Evolutionary conservation across 352 stramenopile species (phyloP), one percentile per base, ranked within the genome.

Genomic region (Ophiocytium majus): DNA sequence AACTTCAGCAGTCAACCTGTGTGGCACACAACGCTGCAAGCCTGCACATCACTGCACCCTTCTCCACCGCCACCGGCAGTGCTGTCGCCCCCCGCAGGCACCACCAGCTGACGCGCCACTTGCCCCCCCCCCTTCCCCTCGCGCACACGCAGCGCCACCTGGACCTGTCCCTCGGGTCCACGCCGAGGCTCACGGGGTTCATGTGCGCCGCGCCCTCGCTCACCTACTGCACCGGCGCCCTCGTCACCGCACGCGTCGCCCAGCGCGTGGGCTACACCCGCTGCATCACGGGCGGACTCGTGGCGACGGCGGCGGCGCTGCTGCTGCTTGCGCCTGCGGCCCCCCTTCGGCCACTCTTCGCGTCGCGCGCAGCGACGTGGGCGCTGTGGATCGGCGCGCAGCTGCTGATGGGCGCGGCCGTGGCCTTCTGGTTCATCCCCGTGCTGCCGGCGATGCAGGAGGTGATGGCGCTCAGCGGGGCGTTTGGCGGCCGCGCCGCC

Each of bases 401-500:
- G 64, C 64, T 76, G 64, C 31, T 37, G 34, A 5, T 76, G 5
- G 64, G 64, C 64, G 5, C 5, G 5, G 17, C 5, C 34, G 34
- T 76, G 5, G 64, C 64, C 31, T 37, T 76, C 31, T 5, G 5
- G 5, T 37, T 76, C 64, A 76, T 76, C 31, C 64, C 64, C 31
- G 64, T 17, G 64, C 64, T 76, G 64, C 64, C 64, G 34, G 64
- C 64, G 64, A 76, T 76, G 64, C 64, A 76, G 64, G 64, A 34
- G 34, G 17, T 34, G 31, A 5, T 76, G 5, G 34, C 31, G 31
- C 5, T 17, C 5, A 10, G 5, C 5, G 34, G 17, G 64, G 31
- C 31, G 31, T 17, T 5, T 17, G 64, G 34, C 31, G 64, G 64
- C 34, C 5, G 43, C 43, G 43, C 5, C 43, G 14, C 5, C 43